Base-by-base conservation (phyloP, 768 basidiomycete genomes). In the Cystofilobasidium capitatum region DNA sequence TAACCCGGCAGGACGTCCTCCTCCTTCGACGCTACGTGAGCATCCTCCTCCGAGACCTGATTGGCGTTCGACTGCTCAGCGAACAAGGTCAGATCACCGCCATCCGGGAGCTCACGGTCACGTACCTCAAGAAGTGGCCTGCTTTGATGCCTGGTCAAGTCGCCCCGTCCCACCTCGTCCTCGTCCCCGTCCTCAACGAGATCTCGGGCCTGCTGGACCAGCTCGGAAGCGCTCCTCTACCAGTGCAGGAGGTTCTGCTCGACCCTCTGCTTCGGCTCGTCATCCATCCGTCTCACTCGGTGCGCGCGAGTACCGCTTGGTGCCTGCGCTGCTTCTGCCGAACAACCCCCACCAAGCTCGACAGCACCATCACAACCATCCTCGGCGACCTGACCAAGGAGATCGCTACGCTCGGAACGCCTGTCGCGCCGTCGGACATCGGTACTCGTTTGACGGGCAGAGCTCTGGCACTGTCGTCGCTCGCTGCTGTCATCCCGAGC, bases 1-100 rank as follows among this genome's bases (percentile, higher is more conserved):
- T 36, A 16, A 82, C 84, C 9, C 81, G 87, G 70, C 87, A 90
- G 74, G 96, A 98, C 37, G 81, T 81, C 0, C 75, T 97, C 2
- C 79, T 88, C 12, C 80, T 86, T 3, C 81, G 91, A 37, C 85
- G 84, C 36, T 79, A 89, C 20, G 86, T 91, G 33, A 86, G 85
- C 2, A 82, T 91, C 37, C 72, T 98, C 14, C 77, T 97, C 35
- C 81, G 91, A 60, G 90, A 96, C 71, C 81, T 97, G 33, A 85
- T 99, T 51, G 91, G 89, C 2, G 85, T 88, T 1, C 80, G 93
- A 69, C 86, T 96, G 82, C 78, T 98, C 70, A 88, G 88, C 69
- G 94, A 99, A 73, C 89, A 91, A 74, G 93, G 88, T 0, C 94
- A 98, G 77, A 93, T 98, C 55, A 80, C 81, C 33, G 93, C 93